A percentile compares a stretch with the other conserved stretches of the same genome.
These are phyloP conservation scores for Calonectria pauciramosa DNA, from an alignment of 2,329 filamentous ascomycete species.

Conservation along the genomic window DNA sequence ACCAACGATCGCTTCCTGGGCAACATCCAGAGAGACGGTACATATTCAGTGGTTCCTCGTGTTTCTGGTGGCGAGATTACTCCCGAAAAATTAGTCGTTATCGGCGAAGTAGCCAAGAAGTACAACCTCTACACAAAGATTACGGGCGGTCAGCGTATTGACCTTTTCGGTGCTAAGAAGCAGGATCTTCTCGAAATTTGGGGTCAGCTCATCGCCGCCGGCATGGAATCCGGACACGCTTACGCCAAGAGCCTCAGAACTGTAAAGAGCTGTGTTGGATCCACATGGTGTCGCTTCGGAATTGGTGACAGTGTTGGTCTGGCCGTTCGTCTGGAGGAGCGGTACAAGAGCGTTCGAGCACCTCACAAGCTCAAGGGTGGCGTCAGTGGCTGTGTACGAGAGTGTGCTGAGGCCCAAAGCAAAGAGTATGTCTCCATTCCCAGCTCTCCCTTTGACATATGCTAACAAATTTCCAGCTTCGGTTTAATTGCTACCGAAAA, in stretches of 20 bases:
- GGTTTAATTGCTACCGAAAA: conserved; percentile 93
- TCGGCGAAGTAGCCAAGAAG: conserved; percentile 87
- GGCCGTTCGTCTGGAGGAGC: conserved; percentile 88
- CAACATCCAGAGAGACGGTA: conserved; percentile 93
- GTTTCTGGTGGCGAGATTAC: conserved; percentile 90
- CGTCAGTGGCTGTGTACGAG: conserved; percentile 90
- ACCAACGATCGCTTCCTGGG: conserved; percentile 91
- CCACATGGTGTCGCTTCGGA: conserved; percentile 91
- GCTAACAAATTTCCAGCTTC: conserved; percentile 67
- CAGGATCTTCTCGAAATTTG: conserved; percentile 88
- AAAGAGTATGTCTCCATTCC: conserved; percentile 75
- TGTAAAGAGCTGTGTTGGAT: conserved; percentile 92
- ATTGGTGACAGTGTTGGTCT: conserved; percentile 93
- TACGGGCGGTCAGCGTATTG: conserved; percentile 91
- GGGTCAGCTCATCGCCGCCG: conserved; percentile 83
- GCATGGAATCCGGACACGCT: conserved; percentile 91
- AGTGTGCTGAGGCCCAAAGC: conserved; percentile 92
- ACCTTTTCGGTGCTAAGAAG: conserved; percentile 92
- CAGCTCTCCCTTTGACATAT: background rate
- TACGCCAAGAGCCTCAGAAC: conserved; percentile 92
- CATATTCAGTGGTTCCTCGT: conserved; percentile 88
- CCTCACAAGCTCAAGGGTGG: conserved; percentile 95
- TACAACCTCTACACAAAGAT: conserved; percentile 92
- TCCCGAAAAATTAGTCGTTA: conserved; percentile 85
- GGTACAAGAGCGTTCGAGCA: conserved; percentile 90